Base-by-base conservation (phyloP, 164 flowering plant genomes). In the Berberis thunbergii region DNA sequence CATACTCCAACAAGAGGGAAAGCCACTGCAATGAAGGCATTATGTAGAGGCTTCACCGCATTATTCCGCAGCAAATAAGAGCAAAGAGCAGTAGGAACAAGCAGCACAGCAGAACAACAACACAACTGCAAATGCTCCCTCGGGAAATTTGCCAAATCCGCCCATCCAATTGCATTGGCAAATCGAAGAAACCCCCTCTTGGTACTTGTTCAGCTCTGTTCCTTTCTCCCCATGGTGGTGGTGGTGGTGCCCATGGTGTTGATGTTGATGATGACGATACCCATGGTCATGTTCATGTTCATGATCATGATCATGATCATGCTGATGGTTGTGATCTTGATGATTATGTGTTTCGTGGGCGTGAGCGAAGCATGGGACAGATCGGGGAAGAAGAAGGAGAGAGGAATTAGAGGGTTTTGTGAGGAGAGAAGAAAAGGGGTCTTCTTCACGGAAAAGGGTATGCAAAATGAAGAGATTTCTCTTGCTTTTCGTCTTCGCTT, bases 1-100 rank as follows among this genome's bases (percentile, higher is more conserved):
- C 67, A 45, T 79, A 94, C 99, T 76, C 97, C 99, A 49, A 94
- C 99, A 5, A 91, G 85, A 59, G 97, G 97, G 64, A 94, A 94
- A 3, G 88, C 96, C 38, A 82, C 41, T 48, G 74, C 49, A 65
- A 85, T 78, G 67, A 86, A 64, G 4, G 73, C 70, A 42, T 82
- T 84, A 73, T 89, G 99, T 3, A 87, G 42, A 66, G 76, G 80
- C 82, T 81, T 86, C 52, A 64, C 81, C 0, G 65, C 72, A 0
- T 84, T 73, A 57, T 74, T 84, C 7, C 93, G 89, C 4, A 86
- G 45, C 50, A 87, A 57, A 66, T 84, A 79, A 64, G 99, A 96
- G 68, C 85, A 94, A 70, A 66, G 83, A 40, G 87, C 91, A 6
- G 96, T 96, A 41, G 79, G 76, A 0, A 91, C 65, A 64, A 94